phyloP scores from a whole-genome alignment of 2,329 filamentous ascomycete genomes.

The Fonsecaea erecta region DNA sequence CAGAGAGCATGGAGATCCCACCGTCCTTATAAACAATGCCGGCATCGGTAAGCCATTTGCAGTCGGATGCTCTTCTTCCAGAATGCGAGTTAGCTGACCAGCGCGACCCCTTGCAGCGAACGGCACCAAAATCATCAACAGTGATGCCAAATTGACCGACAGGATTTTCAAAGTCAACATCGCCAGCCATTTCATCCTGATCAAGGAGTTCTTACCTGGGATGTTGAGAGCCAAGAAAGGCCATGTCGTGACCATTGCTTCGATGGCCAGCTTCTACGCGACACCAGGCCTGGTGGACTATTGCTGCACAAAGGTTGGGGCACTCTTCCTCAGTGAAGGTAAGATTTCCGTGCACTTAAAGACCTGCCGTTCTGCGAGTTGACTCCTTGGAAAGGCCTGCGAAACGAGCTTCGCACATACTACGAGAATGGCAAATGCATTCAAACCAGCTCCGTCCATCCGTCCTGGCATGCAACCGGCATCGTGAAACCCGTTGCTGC shows the following conservation, averaged over 20 bases:
- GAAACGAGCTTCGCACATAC: slow-evolving; percentile 65
- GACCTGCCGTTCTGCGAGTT: not conserved
- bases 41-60: slow-evolving; percentile 57
- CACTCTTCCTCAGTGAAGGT: slow-evolving; percentile 70
- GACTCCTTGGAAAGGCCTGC: slow-evolving; percentile 43
- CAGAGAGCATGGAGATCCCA: slow-evolving; percentile 65
- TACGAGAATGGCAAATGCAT: slow-evolving; percentile 31
- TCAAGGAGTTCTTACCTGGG: slow-evolving; percentile 68
- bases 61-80: not conserved
- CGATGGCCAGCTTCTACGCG: slow-evolving; percentile 64
- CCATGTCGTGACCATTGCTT: slow-evolving; percentile 73
- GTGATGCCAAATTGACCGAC: slow-evolving; percentile 62
- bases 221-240: slow-evolving; percentile 70
- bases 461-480: slow-evolving; percentile 35
- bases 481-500: slow-evolving; percentile 55
- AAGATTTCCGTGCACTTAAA: not conserved
- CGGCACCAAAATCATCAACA: slow-evolving; percentile 65
- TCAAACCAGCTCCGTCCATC: slow-evolving; percentile 35
- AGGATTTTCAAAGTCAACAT: slow-evolving; percentile 75
- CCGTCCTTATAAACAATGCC: slow-evolving; percentile 74
- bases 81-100: not conserved
- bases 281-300: slow-evolving; percentile 72
- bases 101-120: slow-evolving; percentile 18
- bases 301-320: slow-evolving; percentile 67
- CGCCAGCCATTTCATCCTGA: slow-evolving; percentile 69